Evolutionary conservation across 805 yeast genomes (phyloP).

Genomic region (Kockiozyma suomiensis): DNA sequence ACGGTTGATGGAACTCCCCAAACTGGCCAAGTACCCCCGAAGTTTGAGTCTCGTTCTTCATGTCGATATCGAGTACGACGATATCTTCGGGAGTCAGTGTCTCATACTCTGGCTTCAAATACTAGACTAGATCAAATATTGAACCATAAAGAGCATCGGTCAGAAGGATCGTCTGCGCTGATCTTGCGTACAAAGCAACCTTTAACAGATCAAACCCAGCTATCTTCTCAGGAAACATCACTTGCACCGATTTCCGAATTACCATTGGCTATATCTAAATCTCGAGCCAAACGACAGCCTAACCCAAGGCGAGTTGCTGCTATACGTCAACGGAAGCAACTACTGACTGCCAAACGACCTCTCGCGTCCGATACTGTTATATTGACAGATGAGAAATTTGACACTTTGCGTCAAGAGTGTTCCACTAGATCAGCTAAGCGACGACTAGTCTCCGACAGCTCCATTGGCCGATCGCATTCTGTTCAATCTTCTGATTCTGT

Average conservation of each 20-base stretch:
- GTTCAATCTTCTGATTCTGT: neutral
- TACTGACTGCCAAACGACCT: neutral
- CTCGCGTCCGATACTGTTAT: constrained; percentile 1
- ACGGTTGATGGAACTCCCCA: neutral
- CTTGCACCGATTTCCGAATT: too few species aligned
- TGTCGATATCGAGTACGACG: constrained; percentile 2
- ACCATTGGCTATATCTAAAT: too few species aligned
- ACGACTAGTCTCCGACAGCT: neutral
- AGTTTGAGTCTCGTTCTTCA: neutral
- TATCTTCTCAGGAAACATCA: too few species aligned
- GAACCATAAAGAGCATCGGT: neutral
- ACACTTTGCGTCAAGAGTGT: neutral
- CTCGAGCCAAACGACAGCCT: too few species aligned
- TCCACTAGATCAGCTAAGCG: neutral
- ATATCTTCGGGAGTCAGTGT: neutral
- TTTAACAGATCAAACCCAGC: too few species aligned
- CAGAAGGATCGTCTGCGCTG: neutral
- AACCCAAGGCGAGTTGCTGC: neutral
- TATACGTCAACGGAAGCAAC: neutral
- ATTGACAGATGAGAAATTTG: neutral
- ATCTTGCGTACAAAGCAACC: neutral
- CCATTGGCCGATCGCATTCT: neutral
- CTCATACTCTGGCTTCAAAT: neutral
- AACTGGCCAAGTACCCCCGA: neutral
- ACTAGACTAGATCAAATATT: neutral